phyloP scores from a whole-genome alignment of 441 rosid genomes.

The Biscutella auriculata region DNA sequence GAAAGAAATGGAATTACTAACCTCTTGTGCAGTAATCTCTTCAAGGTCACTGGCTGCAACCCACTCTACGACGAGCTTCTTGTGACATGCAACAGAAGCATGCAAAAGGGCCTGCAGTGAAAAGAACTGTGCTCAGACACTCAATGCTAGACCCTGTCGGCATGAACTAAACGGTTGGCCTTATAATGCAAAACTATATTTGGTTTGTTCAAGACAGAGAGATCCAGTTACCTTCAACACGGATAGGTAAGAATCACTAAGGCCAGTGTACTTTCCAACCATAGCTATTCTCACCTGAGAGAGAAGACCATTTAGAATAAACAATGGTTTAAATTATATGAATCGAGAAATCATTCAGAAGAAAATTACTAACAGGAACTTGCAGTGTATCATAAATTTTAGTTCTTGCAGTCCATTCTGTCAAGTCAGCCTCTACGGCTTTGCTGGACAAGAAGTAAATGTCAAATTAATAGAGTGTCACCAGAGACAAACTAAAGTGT shows the following conservation, averaged over 20 bases:
- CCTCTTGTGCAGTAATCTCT: conserved; percentile 43
- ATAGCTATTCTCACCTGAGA: conserved; percentile 58
- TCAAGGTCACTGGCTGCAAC: conserved; percentile 84
- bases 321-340: conserved; percentile 3
- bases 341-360: neutral
- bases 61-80: conserved; percentile 68
- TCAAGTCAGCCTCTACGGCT: conserved; percentile 38
- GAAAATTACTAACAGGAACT: conserved; percentile 43
- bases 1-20: conserved; percentile 15
- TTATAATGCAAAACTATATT: neutral
- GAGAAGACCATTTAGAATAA: conserved; percentile 13
- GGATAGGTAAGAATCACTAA: conserved; percentile 69
- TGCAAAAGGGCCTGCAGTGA: conserved; percentile 68
- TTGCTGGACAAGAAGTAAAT: conserved; percentile 33
- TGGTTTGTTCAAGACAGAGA: neutral
- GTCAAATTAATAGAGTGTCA: conserved; percentile 1
- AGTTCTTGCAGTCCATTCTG: conserved; percentile 69
- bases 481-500: neutral
- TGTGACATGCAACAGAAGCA: conserved; percentile 56
- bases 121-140: neutral
- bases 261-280: conserved; percentile 78
- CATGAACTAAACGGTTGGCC: neutral
- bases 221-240: conserved; percentile 48
- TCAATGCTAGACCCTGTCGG: neutral
- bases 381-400: conserved; percentile 53